Base-by-base conservation (phyloP, 768 basidiomycete species). In the Trametes cingulata region DNA sequence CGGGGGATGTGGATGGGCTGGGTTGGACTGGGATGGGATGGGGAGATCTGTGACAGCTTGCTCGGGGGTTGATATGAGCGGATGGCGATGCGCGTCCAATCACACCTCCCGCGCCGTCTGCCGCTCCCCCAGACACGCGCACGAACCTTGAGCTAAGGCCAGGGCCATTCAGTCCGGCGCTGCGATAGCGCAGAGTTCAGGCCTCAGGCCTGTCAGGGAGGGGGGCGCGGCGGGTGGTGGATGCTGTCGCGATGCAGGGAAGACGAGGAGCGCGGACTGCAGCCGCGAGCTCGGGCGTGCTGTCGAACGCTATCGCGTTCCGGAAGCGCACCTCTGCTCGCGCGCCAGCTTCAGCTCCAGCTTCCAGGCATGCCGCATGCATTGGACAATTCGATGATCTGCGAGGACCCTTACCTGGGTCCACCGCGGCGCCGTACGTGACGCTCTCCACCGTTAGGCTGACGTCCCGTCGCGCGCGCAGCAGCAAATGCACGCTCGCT, bases 31-130 rank as follows among this genome's bases (percentile, higher is more conserved):
- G 37, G 39, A 52, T 25, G 36, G 27, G 52, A 20, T 40, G 37
- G 50, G 36, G 54, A 29, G 40, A 48, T 19, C n/a, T n/a, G 37
- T 49, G 55, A 56, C 55, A 39, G 43, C 24, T 20, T 40, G 14
- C 56, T 50, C 56, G 56, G 56, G 19, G 40, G 47, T 57, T 57
- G 47, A 57, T 57, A 12, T 25, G 47, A 41, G 56, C 56, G 56
- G 56, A 57, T 47, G 56, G 56, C 56, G 56, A 50, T 57, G 47
- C 46, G 35, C 56, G 8, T 35, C 39, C 47, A 57, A 57, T 57
- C 56, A 49, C 56, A 19, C 56, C 27, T 27, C 45, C 25, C 17
- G 22, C 46, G 7, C 6, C 46, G 22, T 22, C 14, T 37, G 35
- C 12, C 17, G 20, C 10, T 35, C 13, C n/a, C 2, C 48, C 8